These are phyloP conservation scores for Thermothielavioides terrestris DNA, from an alignment of 495 filamentous ascomycete species.

Conservation along the genomic window DNA sequence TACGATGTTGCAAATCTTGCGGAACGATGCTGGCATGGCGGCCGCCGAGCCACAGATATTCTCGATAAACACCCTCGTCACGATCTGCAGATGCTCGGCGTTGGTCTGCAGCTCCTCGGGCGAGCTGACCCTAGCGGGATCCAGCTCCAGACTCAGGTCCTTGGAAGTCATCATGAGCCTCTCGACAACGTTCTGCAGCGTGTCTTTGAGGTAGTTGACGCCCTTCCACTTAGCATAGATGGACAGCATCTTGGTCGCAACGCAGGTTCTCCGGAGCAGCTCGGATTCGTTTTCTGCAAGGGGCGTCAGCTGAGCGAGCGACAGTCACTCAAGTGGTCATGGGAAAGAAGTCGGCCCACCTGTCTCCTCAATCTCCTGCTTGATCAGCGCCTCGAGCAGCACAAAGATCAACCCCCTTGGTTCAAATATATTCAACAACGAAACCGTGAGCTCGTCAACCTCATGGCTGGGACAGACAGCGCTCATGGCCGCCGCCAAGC, in stretches of 20 bases:
- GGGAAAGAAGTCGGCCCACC: conserved; percentile 33
- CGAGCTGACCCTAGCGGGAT: conserved; percentile 48
- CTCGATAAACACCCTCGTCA: conserved; percentile 58
- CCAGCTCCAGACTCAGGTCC: conserved; percentile 55
- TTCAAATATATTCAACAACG: conserved; percentile 58
- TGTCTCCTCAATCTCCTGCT: conserved; percentile 56
- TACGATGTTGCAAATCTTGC: conserved; percentile 55
- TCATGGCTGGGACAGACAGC: conserved; percentile 55
- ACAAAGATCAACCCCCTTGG: conserved; percentile 50
- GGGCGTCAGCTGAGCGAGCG: neutral
- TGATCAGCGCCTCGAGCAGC: conserved; percentile 54
- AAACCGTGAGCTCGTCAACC: conserved; percentile 56
- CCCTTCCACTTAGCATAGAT: conserved; percentile 64
- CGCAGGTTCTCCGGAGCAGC: conserved; percentile 53
- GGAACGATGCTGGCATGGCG: conserved; percentile 52
- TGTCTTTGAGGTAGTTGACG: conserved; percentile 49
- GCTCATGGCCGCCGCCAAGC: conserved; percentile 51
- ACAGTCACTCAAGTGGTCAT: neutral
- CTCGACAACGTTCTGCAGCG: conserved; percentile 54
- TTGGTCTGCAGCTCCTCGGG: conserved; percentile 53
- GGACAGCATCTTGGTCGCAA: conserved; percentile 61
- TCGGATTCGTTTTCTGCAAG: conserved; percentile 52
- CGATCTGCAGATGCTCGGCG: conserved; percentile 48
- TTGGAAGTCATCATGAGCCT: conserved; percentile 51
- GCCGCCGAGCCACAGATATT: conserved; percentile 52